Percentiles rank a stretch among this genome's conserved stretches.
Evolutionary conservation across 2,329 filamentous ascomycete genomes (phyloP).

Genomic region (Pseudocercospora eumusae): DNA sequence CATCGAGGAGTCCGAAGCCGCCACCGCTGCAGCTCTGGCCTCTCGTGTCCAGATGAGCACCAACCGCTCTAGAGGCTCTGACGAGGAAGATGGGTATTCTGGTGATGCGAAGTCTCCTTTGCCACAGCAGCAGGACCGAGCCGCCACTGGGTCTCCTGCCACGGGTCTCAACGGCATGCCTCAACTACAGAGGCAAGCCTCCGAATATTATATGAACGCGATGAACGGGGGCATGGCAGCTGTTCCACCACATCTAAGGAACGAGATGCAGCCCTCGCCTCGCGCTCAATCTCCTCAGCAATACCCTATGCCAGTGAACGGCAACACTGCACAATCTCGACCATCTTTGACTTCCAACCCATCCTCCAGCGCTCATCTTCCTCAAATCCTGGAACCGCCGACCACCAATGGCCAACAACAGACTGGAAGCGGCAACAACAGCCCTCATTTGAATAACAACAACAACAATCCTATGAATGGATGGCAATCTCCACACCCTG

Average conservation of each 20-base stretch:
- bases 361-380: slow-evolving; percentile 63
- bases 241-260: slow-evolving; percentile 78
- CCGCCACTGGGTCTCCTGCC: slow-evolving; percentile 76
- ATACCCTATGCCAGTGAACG: slow-evolving; percentile 56
- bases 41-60: slow-evolving; percentile 48
- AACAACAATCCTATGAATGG: slow-evolving; percentile 66
- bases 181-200: slow-evolving; percentile 66
- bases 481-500: slow-evolving; percentile 83
- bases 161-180: slow-evolving; percentile 68
- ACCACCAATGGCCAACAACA: slow-evolving; percentile 75
- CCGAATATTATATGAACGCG: slow-evolving; percentile 77
- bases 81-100: slow-evolving; percentile 67
- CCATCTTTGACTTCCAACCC: slow-evolving; percentile 81
- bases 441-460: slow-evolving; percentile 75
- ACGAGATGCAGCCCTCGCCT: slow-evolving; percentile 70
- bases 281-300: slow-evolving; percentile 65
- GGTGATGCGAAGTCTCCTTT: slow-evolving; percentile 68
- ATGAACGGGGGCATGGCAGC: slow-evolving; percentile 54
- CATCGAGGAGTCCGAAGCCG: slow-evolving; percentile 86
- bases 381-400: slow-evolving; percentile 79
- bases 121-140: slow-evolving; percentile 77
- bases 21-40: slow-evolving; percentile 82
- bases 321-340: slow-evolving; percentile 48
- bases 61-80: slow-evolving; percentile 61
- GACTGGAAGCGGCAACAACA: slow-evolving; percentile 72